These are phyloP conservation scores for Dimocarpus longan DNA, from an alignment of 345 rosid species.

Conservation along the genomic window DNA sequence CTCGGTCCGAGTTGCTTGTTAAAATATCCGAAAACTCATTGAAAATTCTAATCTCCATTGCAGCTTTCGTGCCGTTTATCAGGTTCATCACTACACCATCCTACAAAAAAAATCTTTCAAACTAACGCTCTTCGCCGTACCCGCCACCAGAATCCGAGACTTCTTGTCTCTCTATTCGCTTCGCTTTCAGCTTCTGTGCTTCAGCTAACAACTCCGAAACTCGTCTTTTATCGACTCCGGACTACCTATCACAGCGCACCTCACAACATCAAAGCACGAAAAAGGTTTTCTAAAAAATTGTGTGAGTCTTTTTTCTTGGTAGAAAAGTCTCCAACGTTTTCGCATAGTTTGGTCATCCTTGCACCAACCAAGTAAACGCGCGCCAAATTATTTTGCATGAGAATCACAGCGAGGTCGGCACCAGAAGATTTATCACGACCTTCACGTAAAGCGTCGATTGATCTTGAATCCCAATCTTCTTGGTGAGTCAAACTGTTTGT, in stretches of 20 bases:
- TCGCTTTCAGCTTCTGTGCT: constrained; percentile 14
- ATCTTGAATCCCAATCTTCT: constrained; percentile 9
- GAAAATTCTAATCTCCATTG: constrained; percentile 16
- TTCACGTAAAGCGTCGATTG: background rate
- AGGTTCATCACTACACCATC: background rate
- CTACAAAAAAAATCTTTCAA: constrained; percentile 17
- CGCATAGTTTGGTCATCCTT: constrained; percentile 8
- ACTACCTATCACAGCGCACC: constrained; percentile 16
- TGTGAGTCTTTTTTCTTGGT: background rate
- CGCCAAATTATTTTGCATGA: constrained; percentile 11
- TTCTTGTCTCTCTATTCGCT: constrained; percentile 6
- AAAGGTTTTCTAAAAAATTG: constrained; percentile 6
- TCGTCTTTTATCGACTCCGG: constrained; percentile 6
- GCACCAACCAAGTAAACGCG: constrained; percentile 15
- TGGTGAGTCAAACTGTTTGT: constrained; percentile 18
- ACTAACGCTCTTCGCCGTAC: background rate
- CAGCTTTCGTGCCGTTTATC: constrained; percentile 16
- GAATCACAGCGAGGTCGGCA: constrained; percentile 16
- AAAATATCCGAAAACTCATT: constrained; percentile 16
- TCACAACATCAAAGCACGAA: constrained; percentile 3
- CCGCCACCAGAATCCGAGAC: constrained; percentile 11
- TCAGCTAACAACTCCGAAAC: constrained; percentile 10
- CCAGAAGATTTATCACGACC: background rate
- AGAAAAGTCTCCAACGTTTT: constrained; percentile 4
- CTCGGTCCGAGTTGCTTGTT: background rate